phyloP scores from a whole-genome alignment of 495 filamentous ascomycete genomes.

The Aspergillus panamensis region DNA sequence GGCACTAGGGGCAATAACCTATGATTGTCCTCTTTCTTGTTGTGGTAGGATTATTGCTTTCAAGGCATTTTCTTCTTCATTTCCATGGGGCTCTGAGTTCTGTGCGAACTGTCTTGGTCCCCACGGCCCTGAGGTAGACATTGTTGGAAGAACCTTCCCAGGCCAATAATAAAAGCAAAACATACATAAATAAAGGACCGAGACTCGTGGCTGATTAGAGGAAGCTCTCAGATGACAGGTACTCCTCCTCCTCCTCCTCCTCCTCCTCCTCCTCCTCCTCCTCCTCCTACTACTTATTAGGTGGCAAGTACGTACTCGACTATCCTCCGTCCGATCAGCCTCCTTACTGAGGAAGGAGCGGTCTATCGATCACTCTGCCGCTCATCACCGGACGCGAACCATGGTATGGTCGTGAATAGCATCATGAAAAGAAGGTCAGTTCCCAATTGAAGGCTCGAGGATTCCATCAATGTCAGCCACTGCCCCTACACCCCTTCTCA shows the following conservation, averaged over 20 bases:
- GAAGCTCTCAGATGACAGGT: no score
- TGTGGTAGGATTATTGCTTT: not conserved
- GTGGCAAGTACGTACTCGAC: no score
- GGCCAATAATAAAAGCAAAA: not conserved
- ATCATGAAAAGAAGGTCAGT: not conserved
- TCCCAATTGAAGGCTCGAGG: not conserved
- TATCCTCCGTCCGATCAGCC: no score
- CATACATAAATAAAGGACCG: not conserved
- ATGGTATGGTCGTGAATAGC: not conserved
- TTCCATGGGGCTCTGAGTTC: not conserved
- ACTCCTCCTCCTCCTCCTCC: no score
- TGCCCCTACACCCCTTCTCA: not conserved
- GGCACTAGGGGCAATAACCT: not conserved
- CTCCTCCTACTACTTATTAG: no score
- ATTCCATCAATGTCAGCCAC: not conserved
- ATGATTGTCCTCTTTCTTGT: conserved; percentile 1
- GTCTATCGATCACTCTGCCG: not conserved
- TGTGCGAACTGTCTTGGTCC: no score
- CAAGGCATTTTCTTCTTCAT: not conserved
- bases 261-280: no score
- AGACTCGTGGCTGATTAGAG: conserved; percentile 15
- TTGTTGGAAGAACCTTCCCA: not conserved
- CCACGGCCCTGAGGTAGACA: not conserved
- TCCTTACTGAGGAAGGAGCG: not conserved
- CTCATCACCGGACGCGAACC: conserved; percentile 1